Evolutionary conservation across 768 basidiomycete genomes (phyloP).

Genomic region (Lactifluus rugatus): DNA sequence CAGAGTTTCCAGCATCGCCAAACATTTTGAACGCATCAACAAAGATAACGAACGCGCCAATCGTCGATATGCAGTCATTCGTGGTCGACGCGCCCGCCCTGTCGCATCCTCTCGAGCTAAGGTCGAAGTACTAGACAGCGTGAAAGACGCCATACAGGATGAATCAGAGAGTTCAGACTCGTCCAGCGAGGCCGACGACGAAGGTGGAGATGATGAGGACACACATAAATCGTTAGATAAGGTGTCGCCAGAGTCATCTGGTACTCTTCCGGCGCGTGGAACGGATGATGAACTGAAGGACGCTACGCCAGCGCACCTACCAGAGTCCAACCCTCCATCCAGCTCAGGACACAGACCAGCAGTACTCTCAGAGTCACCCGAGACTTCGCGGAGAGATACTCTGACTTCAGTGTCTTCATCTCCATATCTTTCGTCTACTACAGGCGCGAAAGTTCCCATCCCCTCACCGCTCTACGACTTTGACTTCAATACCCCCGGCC

Average conservation of each 20-base stretch:
- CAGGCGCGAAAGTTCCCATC: constrained; percentile 2
- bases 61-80: constrained; percentile 75
- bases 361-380: neutral
- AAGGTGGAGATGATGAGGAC: constrained; percentile 53
- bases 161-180: constrained; percentile 69
- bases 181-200: constrained; percentile 55
- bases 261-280: neutral
- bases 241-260: constrained; percentile 22
- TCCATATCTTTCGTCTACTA: constrained; percentile 29
- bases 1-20: constrained; percentile 81
- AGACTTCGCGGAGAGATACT: constrained; percentile 18
- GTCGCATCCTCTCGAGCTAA: constrained; percentile 83
- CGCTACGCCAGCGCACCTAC: neutral
- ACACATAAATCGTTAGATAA: constrained; percentile 25
- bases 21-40: constrained; percentile 81
- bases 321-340: neutral
- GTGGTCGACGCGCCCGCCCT: constrained; percentile 80
- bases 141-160: constrained; percentile 83
- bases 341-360: constrained; percentile 4
- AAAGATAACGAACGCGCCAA: constrained; percentile 67
- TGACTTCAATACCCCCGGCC: constrained; percentile 40
- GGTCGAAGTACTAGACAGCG: constrained; percentile 79
- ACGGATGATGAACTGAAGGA: neutral
- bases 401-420: constrained; percentile 44
- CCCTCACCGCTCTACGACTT: constrained; percentile 35